Base-by-base conservation (phyloP, 441 rosid species). In the Biscutella auriculata region DNA sequence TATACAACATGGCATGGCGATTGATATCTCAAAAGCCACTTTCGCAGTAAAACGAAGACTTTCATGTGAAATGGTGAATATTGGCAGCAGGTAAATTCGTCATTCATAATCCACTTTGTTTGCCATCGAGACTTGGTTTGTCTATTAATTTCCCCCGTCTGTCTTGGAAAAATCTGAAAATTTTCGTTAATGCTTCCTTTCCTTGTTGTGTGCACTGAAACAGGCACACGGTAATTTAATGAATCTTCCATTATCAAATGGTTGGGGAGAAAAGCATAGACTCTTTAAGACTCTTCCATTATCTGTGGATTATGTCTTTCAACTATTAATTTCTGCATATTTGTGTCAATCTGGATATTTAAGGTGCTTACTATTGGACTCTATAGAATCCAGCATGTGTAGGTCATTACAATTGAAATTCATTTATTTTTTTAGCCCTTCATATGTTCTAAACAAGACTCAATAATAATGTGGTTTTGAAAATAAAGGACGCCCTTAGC, bases 11-110 rank as follows among this genome's bases (percentile, higher is more conserved):
- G 99, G 99, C 47, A 75, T 89, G 90, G 99, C 99, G 45, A 93
- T 93, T 60, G 96, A 82, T 77, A 89, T 93, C 60, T 74, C 90
- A 19, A 93, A 93, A 75, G 98, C 99, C 60, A 93, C 97, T 53
- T 90, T 93, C 54, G 97, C 99, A 10, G 99, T 93, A 70, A 93
- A 93, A 77, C 78, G 99, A 62, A 79, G 99, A 71, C 99, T 93
- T 75, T 93, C 98, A 49, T 93, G 98, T 66, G 98, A 93, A 85
- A 93, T 87, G 93, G 93, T 88, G 89, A 87, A 73, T 89, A 85
- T 62, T 93, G 97, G 98, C 97, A 93, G 76, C 97, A 93, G 91
- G 95, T 93, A 59, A 5, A 25, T 27, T 21, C 48, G 9, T 43
- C 19, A 16, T 14, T 49, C 32, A 19, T 37, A 46, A 28, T 48